Percentiles rank a stretch among this genome's conserved stretches.
phyloP scores from a whole-genome alignment of 441 rosid species.

The Arabidopsis lyrata region DNA sequence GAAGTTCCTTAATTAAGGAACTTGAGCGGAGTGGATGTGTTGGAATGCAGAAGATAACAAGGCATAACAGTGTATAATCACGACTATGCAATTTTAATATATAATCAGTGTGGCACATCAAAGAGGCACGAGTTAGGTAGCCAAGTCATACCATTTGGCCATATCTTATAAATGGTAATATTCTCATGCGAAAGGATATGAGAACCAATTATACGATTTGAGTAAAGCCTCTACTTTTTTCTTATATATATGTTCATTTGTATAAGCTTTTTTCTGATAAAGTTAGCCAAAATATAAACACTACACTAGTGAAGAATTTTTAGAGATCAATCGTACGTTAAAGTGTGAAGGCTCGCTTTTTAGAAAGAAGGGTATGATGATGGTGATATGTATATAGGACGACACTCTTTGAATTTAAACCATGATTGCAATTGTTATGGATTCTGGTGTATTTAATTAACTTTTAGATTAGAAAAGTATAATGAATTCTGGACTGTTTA shows the following conservation, averaged over 20 bases:
- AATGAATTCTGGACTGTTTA: background rate
- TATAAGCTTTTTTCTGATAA: background rate
- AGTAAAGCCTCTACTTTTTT: conserved; percentile 10
- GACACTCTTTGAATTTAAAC: conserved; percentile 6
- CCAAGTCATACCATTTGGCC: background rate
- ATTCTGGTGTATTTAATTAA: background rate
- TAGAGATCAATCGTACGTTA: background rate
- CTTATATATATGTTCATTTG: background rate
- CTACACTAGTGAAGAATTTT: too few species aligned
- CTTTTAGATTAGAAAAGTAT: background rate
- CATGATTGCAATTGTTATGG: conserved; percentile 23
- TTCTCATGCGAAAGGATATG: background rate
- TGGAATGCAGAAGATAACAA: too few species aligned
- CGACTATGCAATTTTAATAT: background rate
- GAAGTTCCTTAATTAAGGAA: too few species aligned
- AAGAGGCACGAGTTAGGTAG: background rate
- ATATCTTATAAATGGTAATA: conserved; percentile 1
- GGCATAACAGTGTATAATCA: background rate
- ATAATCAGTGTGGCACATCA: background rate
- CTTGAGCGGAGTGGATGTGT: too few species aligned
- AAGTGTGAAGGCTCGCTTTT: conserved; percentile 23
- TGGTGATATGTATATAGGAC: background rate
- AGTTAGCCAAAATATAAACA: background rate
- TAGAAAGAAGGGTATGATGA: background rate
- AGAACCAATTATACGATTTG: background rate